phyloP scores from a whole-genome alignment of 2,329 filamentous ascomycete species.

The Nectriaceae sp. region DNA sequence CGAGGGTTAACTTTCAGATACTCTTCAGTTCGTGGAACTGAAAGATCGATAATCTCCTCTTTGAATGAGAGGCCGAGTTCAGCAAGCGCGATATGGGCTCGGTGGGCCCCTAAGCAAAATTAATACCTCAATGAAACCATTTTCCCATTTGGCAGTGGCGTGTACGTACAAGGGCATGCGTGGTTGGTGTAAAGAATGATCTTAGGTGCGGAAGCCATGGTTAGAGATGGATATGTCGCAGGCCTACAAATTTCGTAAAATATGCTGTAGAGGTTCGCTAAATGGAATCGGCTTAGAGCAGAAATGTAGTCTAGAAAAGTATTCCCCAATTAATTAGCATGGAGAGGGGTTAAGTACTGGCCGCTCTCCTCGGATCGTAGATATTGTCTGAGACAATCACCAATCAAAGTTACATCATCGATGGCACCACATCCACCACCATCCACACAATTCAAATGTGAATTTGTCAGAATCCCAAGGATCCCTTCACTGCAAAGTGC shows the following conservation, averaged over 20 bases:
- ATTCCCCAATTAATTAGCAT: background rate
- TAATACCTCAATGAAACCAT: background rate
- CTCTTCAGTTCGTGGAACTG: conserved; percentile 67
- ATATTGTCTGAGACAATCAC: background rate
- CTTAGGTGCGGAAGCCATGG: background rate
- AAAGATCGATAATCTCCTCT: conserved; percentile 73
- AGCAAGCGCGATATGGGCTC: conserved; percentile 70
- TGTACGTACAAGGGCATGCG: conserved; percentile 60
- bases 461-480: too few species aligned
- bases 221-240: background rate
- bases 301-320: background rate
- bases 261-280: background rate
- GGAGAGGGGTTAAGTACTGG: background rate
- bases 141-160: background rate
- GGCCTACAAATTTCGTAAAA: background rate
- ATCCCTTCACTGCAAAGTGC: too few species aligned
- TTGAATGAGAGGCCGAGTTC: conserved; percentile 68
- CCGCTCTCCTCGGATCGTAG: background rate
- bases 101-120: conserved; percentile 60
- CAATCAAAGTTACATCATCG: background rate
- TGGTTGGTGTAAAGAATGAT: conserved; percentile 72
- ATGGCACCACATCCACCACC: too few species aligned
- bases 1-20: conserved; percentile 79
- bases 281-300: background rate
- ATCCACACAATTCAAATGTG: too few species aligned